phyloP scores from a whole-genome alignment of 495 filamentous ascomycete species.

The Xylaria venustula region DNA sequence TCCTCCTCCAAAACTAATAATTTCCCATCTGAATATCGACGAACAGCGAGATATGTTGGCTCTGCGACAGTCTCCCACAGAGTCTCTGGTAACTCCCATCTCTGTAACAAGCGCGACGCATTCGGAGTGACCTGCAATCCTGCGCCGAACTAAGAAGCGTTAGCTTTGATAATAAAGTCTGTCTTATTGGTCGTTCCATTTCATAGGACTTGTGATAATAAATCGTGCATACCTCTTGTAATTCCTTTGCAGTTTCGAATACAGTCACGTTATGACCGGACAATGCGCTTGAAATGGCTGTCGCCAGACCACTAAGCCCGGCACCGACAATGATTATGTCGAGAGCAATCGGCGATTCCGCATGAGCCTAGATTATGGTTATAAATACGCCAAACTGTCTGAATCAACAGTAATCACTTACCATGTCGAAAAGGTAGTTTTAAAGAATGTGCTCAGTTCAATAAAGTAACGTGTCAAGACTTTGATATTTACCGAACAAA shows the following conservation, averaged over 20 bases:
- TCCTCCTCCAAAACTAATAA: conserved; percentile 29
- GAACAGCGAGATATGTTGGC: conserved; percentile 21
- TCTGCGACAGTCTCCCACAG: conserved; percentile 33
- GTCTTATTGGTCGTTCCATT: too few relatives aligned
- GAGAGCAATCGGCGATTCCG: conserved; percentile 21
- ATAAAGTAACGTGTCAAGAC: too few relatives aligned
- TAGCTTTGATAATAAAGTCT: neutral
- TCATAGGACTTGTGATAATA: too few relatives aligned
- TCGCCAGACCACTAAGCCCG: conserved; percentile 58
- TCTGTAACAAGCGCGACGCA: conserved; percentile 41
- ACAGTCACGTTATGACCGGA: conserved; percentile 29
- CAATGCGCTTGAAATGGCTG: conserved; percentile 42
- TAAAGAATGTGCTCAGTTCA: too few relatives aligned
- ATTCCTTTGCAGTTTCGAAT: conserved; percentile 23
- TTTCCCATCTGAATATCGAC: conserved; percentile 35
- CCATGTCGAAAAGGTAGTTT: too few relatives aligned
- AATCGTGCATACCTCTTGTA: conserved; percentile 32
- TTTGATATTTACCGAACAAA: too few relatives aligned
- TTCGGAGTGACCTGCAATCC: conserved; percentile 49
- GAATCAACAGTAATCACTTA: too few relatives aligned
- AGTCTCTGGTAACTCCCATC: conserved; percentile 45
- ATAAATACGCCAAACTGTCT: too few relatives aligned
- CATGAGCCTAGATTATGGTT: neutral
- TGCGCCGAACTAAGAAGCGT: conserved; percentile 38
- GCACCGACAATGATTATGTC: conserved; percentile 56